phyloP scores from a whole-genome alignment of 179 eudicot genomes.

The Patellifolia procumbens region DNA sequence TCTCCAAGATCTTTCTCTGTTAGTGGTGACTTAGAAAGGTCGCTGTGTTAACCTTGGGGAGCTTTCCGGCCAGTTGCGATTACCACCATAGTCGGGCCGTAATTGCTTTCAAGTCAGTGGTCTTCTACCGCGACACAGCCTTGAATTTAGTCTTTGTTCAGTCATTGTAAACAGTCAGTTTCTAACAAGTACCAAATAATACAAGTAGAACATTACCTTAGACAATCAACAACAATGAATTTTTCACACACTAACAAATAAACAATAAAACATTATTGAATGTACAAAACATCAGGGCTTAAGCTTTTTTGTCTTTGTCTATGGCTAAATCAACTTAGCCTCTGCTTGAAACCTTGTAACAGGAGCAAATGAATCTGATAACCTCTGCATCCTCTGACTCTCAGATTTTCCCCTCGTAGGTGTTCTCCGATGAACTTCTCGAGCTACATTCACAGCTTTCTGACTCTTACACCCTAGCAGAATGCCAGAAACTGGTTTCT shows the following conservation, averaged over 20 bases:
- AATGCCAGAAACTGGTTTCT: constrained; percentile 33
- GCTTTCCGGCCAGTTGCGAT: too few relatives aligned
- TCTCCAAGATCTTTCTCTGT: too few relatives aligned
- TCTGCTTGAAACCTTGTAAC: constrained; percentile 45
- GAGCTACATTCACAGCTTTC: constrained; percentile 56
- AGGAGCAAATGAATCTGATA: constrained; percentile 24
- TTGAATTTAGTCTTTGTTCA: too few relatives aligned
- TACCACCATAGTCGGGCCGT: too few relatives aligned
- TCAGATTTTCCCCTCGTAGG: constrained; percentile 22
- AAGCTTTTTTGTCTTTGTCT: constrained; percentile 24
- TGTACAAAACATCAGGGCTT: constrained; percentile 31
- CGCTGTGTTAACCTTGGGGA: too few relatives aligned
- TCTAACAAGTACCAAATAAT: too few relatives aligned
- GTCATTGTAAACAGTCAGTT: too few relatives aligned
- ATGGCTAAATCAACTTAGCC: constrained; percentile 20
- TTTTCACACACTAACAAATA: neutral
- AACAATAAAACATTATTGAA: constrained; percentile 10
- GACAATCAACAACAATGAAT: too few relatives aligned
- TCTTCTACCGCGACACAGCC: too few relatives aligned
- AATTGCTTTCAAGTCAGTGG: too few relatives aligned
- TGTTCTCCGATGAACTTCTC: constrained; percentile 35
- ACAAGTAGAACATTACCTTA: neutral
- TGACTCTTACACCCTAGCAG: constrained; percentile 59
- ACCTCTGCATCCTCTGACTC: constrained; percentile 23
- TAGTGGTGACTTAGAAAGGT: too few relatives aligned